These are phyloP conservation scores for Alternaria sp. DNA, from an alignment of 2,329 filamentous ascomycete species.

Conservation along the genomic window DNA sequence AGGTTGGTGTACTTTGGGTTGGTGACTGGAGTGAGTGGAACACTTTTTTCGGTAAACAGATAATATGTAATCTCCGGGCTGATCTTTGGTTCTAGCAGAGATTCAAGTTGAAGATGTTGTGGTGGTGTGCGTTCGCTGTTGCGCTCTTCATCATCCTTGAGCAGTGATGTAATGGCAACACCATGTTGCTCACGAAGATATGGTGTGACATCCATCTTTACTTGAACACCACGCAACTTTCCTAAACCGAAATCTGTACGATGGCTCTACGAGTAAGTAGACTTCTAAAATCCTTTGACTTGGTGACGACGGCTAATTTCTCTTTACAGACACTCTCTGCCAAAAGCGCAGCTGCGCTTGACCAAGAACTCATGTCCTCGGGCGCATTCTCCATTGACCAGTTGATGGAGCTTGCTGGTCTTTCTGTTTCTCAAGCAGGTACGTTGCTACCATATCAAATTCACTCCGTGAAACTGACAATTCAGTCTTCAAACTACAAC, in stretches of 20 bases:
- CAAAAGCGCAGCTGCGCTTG: constrained; percentile 85
- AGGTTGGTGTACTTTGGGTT: not conserved
- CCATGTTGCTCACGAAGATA: not conserved
- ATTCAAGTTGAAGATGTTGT: not conserved
- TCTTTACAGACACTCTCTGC: constrained; percentile 78
- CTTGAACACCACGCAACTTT: too few relatives aligned
- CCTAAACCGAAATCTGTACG: too few relatives aligned
- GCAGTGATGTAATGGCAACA: constrained; percentile 43
- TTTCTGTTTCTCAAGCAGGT: constrained; percentile 92
- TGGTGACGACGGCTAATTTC: not conserved
- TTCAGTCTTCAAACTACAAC: constrained; percentile 81
- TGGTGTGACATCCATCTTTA: not conserved
- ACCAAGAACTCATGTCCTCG: constrained; percentile 91
- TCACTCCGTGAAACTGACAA: not conserved
- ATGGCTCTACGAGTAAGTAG: constrained; percentile 26
- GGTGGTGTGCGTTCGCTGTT: not conserved
- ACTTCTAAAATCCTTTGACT: accelerated
- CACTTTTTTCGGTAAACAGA: too few relatives aligned
- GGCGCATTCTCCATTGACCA: constrained; percentile 93
- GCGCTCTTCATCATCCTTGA: not conserved
- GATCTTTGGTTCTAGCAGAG: too few relatives aligned
- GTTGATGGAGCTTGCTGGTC: constrained; percentile 93
- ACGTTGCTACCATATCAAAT: not conserved
- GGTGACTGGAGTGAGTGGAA: too few relatives aligned
- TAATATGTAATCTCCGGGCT: too few relatives aligned